Evolutionary conservation across 805 yeast species (phyloP), one percentile per base, ranked within the genome.

Genomic region (Candida maesae): DNA sequence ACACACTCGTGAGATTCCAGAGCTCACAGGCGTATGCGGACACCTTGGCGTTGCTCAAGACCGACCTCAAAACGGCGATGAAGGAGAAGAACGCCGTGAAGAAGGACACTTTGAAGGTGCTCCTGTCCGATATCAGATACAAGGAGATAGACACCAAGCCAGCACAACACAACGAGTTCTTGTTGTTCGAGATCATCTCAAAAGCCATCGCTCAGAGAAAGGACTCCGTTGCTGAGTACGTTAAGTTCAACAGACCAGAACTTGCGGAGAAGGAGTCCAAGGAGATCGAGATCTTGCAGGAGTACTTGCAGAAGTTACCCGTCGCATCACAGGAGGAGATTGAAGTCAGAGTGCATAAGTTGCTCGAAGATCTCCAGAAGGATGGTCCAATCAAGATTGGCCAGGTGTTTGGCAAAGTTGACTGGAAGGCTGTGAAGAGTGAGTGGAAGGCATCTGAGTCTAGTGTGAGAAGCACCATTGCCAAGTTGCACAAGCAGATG

Each of bases 201-300:
- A 76, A 73, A 41, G 58, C 76, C 49, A 61, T 76, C 24, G 61
- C 65, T 17, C 78, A 77, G 50, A 67, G 84, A 46, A 52, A 49
- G 20, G 77, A 75, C 43, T 71, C 82, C 1, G 69, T 70, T 33
- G 63, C 57, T 10, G 76, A 76, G 50, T 80, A 71, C 51, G 36
- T 50, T 11, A 58, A 61, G 14, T 73, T 73, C 38, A 58, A 65
- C 9, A 69, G 86, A 48, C 56, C 52, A 3, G 85, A 80, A 45
- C 60, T 79, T 44, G 80, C 71, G 2, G 72, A 67, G n/a, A 70
- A 68, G 39, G 86, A 80, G 59, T 50, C 56, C 17, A 54, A 59
- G 15, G 83, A 79, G 58, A 51, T 70, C 21, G 58, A 46, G 0
- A 55, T 76, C 25, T 66, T 80, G 31, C 49, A 69, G 20, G 49